Evolutionary conservation across 306 rosid species (phyloP).

Genomic region (Cyclanthera cordifolia): DNA sequence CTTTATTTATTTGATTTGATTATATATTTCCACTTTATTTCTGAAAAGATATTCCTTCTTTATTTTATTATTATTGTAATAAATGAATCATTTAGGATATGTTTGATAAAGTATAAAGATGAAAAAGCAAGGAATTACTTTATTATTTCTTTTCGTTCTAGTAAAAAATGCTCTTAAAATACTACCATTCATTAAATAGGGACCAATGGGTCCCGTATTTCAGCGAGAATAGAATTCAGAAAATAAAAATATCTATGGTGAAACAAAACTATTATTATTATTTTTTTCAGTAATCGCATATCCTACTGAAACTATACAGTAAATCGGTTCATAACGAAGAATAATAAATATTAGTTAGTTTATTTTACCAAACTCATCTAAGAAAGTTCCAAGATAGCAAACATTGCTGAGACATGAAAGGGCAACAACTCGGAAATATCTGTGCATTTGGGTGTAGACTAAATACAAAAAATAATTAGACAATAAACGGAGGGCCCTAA

Average conservation of each 20-base stretch:
- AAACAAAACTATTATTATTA: not conserved
- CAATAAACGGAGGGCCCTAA: not conserved
- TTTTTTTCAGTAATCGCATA: not conserved
- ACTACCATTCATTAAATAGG: not conserved
- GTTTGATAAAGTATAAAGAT: no score
- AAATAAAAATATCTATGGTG: not conserved
- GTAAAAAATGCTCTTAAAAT: no score
- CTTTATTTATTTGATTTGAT: not conserved
- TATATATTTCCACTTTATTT: no score
- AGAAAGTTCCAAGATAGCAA: not conserved
- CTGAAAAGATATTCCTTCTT: no score
- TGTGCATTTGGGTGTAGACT: not conserved
- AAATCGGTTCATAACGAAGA: not conserved
- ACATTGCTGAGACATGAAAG: not conserved
- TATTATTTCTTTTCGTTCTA: no score
- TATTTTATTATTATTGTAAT: not conserved
- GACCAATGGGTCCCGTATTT: not conserved
- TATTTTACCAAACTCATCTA: not conserved
- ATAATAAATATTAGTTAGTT: not conserved
- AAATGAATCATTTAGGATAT: not conserved
- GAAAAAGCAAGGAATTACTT: no score
- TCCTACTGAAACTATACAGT: not conserved
- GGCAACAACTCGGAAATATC: not conserved
- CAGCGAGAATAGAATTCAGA: not conserved
- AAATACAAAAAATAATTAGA: not conserved